phyloP scores from a whole-genome alignment of 257 asterid species.

The Gardenia jasminoides region DNA sequence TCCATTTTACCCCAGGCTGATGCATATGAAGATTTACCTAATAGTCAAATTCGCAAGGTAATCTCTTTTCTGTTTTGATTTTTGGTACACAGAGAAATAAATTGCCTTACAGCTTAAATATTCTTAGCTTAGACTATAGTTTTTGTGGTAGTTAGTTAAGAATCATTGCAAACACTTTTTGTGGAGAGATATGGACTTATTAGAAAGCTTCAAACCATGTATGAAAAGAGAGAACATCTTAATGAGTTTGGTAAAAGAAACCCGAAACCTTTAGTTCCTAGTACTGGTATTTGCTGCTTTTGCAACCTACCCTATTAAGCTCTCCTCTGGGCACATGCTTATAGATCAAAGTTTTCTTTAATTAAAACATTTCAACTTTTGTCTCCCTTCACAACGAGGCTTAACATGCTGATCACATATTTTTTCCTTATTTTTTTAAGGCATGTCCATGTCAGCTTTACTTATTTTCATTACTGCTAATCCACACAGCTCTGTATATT shows the following conservation, averaged over 20 bases:
- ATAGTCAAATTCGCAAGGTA: slow-evolving; percentile 98
- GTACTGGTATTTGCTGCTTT: background rate
- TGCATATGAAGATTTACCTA: slow-evolving; percentile 77
- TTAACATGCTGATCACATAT: background rate
- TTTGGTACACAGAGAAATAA: background rate
- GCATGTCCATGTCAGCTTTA: background rate
- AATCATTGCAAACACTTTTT: background rate
- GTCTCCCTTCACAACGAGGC: background rate
- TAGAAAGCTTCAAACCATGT: background rate
- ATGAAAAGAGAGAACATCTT: background rate
- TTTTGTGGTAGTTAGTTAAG: background rate
- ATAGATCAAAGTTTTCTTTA: background rate
- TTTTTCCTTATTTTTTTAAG: background rate
- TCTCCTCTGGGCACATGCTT: background rate
- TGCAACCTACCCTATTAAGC: background rate
- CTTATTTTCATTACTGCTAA: background rate
- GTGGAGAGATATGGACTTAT: background rate
- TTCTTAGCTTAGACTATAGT: background rate
- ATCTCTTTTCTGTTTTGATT: background rate
- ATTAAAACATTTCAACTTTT: background rate
- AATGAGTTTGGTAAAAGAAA: background rate
- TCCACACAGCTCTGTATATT: background rate
- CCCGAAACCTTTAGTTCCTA: background rate
- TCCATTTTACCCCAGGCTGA: slow-evolving; percentile 45
- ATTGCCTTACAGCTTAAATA: background rate